Evolutionary conservation across 805 yeast species (phyloP).

Genomic region (Schwanniomyces sp.): DNA sequence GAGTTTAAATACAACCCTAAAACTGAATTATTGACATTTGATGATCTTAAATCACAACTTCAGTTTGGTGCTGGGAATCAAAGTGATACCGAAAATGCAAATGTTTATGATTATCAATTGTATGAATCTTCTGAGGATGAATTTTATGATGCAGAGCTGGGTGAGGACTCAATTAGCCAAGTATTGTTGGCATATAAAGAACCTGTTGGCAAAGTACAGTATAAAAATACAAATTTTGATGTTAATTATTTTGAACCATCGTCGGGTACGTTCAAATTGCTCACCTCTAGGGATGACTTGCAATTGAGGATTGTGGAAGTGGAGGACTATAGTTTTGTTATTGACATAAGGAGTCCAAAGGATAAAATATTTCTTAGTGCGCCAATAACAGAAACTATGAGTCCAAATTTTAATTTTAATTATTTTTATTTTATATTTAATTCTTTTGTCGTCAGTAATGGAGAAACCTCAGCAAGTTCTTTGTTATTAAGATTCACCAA

Average conservation of each 20-base stretch:
- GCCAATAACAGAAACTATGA: constrained; percentile 44
- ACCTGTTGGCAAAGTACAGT: constrained; percentile 16
- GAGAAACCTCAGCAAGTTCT: constrained; percentile 47
- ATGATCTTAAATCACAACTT: constrained; percentile 16
- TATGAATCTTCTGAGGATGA: constrained; percentile 13
- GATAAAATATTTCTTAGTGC: constrained; percentile 9
- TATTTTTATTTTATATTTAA: constrained; percentile 66
- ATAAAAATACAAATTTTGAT: constrained; percentile 28
- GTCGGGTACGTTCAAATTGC: constrained; percentile 46
- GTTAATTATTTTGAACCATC: constrained; percentile 59
- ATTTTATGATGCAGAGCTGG: constrained; percentile 12
- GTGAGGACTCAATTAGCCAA: constrained; percentile 4
- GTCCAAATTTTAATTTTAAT: constrained; percentile 65
- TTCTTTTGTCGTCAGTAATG: constrained; percentile 25
- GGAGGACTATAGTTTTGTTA: constrained; percentile 52
- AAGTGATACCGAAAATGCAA: constrained; percentile 23
- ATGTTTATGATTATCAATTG: constrained; percentile 15
- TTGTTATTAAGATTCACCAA: constrained; percentile 60
- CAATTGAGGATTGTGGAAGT: constrained; percentile 37
- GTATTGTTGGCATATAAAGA: background rate
- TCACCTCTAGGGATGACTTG: constrained; percentile 32
- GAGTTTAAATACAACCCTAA: constrained; percentile 52
- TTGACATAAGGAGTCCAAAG: constrained; percentile 38
- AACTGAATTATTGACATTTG: constrained; percentile 18
- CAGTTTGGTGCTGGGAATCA: constrained; percentile 5